A percentile compares a stretch with the other conserved stretches of the same genome.
phyloP scores from a whole-genome alignment of 306 rosid species.

The Fagus crenata region DNA sequence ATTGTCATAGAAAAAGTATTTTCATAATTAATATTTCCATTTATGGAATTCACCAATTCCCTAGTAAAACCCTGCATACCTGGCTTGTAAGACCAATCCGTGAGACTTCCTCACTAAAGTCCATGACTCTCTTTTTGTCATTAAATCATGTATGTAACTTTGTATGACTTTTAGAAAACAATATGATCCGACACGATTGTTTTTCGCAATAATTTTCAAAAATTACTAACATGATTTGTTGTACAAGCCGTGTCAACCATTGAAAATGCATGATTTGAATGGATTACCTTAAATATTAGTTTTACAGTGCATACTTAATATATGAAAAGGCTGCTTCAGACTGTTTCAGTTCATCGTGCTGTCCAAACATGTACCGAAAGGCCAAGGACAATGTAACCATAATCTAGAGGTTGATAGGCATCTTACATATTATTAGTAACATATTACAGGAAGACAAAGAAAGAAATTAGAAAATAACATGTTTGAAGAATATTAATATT shows the following conservation, averaged over 20 bases:
- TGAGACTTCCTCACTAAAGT: constrained; percentile 35
- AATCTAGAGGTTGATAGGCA: constrained; percentile 54
- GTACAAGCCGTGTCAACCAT: too few species aligned
- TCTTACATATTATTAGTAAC: constrained; percentile 34
- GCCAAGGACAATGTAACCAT: constrained; percentile 54
- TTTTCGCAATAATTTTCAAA: too few species aligned
- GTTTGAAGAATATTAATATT: background rate
- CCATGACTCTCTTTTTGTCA: constrained; percentile 34
- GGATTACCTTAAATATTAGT: constrained; percentile 32
- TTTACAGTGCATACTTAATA: background rate
- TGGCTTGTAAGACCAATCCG: constrained; percentile 36
- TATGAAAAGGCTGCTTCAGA: constrained; percentile 18
- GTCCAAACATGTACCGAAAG: constrained; percentile 36
- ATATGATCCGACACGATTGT: background rate
- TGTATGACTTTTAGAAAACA: background rate
- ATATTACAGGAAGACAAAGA: constrained; percentile 24
- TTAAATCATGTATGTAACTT: constrained; percentile 8
- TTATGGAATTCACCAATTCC: constrained; percentile 46
- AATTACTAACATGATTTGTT: too few species aligned
- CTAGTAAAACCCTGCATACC: constrained; percentile 40
- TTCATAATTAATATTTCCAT: constrained; percentile 36
- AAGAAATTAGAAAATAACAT: background rate
- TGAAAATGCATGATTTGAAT: constrained; percentile 22
- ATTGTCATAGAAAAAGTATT: constrained; percentile 25
- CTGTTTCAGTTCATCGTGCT: constrained; percentile 1